Evolutionary conservation across 192 early-diverging fungal species (phyloP), one percentile per base, ranked within the genome.

Genomic region (Coemansia aciculifera): DNA sequence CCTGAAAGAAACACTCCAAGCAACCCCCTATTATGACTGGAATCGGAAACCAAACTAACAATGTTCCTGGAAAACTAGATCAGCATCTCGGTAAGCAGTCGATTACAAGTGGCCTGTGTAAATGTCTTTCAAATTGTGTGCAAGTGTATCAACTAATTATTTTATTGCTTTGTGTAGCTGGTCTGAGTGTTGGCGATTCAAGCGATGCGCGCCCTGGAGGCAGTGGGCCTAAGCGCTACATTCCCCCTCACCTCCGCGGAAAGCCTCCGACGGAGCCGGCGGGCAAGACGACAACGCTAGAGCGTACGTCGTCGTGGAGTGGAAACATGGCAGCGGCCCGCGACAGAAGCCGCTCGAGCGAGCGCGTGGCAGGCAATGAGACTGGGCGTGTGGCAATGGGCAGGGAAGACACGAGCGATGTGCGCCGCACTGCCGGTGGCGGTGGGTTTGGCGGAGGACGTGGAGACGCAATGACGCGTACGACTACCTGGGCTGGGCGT

Each of bases 231-330:
- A 77, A 73, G 72, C 84, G 85, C 70, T 92, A 92, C 71, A 78
- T 90, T 46, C 89, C 89, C 62, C 89, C 89, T 67, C 88, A 89
- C 63, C 73, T 90, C n/a, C 86, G 89, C 75, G 81, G 70, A 56
- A 74, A 68, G 75, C 69, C 73, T 68, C 85, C 75, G 61, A 78
- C 79, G 61, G 77, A 68, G 67, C 74, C 59, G 64, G 85, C 38
- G 32, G 76, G 66, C 67, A 80, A 72, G 67, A 66, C 57, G 31
- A 70, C 67, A 9, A 72, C 61, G 67, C 68, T 90, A 62, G 78
- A 84, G 77, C 83, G 85, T 70, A 84, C 83, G 23, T 61, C 74
- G 43, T 86, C 85, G 66, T 86, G 83, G 84, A 68, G 56, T 62
- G 83, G 74, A 9, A 67, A 72, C 79, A 70, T 61, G 61, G 34